Evolutionary conservation across 2,329 filamentous ascomycete genomes (phyloP).

Genomic region (Botrytis paeoniae): DNA sequence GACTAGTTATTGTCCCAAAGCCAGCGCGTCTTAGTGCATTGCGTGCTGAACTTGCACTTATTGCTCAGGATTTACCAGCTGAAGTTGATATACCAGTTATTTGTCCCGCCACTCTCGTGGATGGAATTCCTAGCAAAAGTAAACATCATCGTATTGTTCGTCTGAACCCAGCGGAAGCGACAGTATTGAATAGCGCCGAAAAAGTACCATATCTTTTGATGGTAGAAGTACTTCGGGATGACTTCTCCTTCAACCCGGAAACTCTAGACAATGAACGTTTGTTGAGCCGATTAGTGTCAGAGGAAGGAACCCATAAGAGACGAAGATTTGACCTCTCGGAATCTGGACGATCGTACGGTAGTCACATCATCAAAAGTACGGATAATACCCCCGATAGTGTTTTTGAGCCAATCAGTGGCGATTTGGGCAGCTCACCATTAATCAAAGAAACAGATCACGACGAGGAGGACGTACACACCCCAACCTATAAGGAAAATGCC

Average conservation of each 20-base stretch:
- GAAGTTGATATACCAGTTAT: conserved; percentile 83
- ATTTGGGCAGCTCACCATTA: conserved; percentile 71
- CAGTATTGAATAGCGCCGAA: conserved; percentile 81
- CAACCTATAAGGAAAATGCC: conserved; percentile 34
- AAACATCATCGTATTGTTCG: conserved; percentile 80
- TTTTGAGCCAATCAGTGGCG: conserved; percentile 77
- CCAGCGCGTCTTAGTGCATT: conserved; percentile 76
- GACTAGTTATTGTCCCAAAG: conserved; percentile 79
- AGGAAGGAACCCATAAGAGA: conserved; percentile 52
- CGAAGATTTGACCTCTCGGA: conserved; percentile 70
- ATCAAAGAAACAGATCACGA: conserved; percentile 55
- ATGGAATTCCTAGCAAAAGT: conserved; percentile 71
- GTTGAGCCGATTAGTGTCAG: conserved; percentile 54
- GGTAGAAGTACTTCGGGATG: conserved; percentile 77
- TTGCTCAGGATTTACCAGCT: conserved; percentile 76
- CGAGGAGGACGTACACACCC: conserved; percentile 34
- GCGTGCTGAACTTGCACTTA: conserved; percentile 74
- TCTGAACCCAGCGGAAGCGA: conserved; percentile 79
- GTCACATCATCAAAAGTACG: conserved; percentile 41
- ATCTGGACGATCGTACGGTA: conserved; percentile 49
- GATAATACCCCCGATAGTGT: conserved; percentile 60
- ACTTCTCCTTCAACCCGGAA: conserved; percentile 78
- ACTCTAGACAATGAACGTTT: conserved; percentile 69
- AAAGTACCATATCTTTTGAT: conserved; percentile 82
- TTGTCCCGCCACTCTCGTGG: conserved; percentile 69